phyloP scores from a whole-genome alignment of 495 filamentous ascomycete genomes.

The Aspergillus avenaceus region DNA sequence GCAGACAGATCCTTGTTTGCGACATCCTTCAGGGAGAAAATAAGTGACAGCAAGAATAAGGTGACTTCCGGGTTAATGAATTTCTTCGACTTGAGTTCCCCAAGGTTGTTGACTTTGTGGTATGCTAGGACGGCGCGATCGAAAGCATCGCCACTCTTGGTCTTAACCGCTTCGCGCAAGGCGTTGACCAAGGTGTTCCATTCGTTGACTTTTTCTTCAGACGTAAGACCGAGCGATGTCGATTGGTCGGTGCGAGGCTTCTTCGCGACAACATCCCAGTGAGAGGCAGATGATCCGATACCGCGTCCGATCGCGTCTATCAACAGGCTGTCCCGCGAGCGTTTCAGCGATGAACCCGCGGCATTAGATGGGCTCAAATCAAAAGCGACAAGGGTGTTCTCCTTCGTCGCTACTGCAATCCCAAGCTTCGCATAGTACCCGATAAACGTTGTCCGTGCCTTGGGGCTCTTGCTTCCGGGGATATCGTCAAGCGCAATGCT shows the following conservation, averaged over 20 bases:
- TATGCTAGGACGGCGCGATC: conserved; percentile 37
- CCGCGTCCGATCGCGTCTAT: conserved; percentile 67
- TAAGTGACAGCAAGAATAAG: conserved; percentile 49
- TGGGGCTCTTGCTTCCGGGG: conserved; percentile 15
- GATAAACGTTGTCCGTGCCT: conserved; percentile 37
- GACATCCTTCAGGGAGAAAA: conserved; percentile 40
- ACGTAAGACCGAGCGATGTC: conserved; percentile 27
- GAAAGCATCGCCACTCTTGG: conserved; percentile 27
- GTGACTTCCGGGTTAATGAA: conserved; percentile 41
- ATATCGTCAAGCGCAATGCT: conserved; percentile 48
- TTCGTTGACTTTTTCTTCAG: conserved; percentile 29
- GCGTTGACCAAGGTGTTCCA: conserved; percentile 32
- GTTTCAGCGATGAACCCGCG: conserved; percentile 48
- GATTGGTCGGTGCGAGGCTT: conserved; percentile 31
- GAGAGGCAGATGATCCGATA: conserved; percentile 32
- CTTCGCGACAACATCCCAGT: conserved; percentile 32
- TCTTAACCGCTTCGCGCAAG: conserved; percentile 23
- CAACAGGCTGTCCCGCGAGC: conserved; percentile 61
- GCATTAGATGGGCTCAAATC: conserved; percentile 58
- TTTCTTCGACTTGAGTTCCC: conserved; percentile 19
- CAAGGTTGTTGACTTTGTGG: conserved; percentile 24
- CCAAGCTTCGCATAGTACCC: conserved; percentile 62
- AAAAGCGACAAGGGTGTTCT: conserved; percentile 53
- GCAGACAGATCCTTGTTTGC: conserved; percentile 17
- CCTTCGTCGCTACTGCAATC: conserved; percentile 55